Evolutionary conservation across 2,329 filamentous ascomycete genomes (phyloP), one percentile per base, ranked within the genome.

Genomic region (Dothistroma septosporum): DNA sequence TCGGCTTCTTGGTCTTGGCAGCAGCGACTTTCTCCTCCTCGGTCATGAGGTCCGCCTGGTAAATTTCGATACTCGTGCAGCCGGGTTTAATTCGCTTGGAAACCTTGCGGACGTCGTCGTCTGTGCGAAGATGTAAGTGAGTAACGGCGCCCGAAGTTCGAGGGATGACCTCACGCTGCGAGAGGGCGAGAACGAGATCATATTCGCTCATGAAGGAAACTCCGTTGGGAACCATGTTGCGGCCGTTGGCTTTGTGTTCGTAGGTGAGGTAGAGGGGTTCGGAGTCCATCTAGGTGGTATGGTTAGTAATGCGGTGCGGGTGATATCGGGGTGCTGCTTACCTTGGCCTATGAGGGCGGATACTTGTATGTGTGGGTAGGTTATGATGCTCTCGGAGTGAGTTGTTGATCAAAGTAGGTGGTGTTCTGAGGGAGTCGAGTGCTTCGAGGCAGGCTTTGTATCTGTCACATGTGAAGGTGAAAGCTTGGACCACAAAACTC

Each of bases 181-280:
- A 64, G 10, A 66, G 56, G 19, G 44, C 19, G n/a, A 61, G 62
- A 31, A 61, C 47, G 37, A 65, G 21, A 7, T 60, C 63, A 10
- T 56, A 24, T 44, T 66, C 61, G 22, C 48, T 33, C 33, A 65
- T 53, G 21, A 61, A 16, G 6, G 32, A 24, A 24, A 61, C 22
- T 53, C 63, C 65, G 41, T 62, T 55, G 16, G 59, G 63, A 2
- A 65, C 56, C 47, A 65, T 58, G 19, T 62, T 59, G 33, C 56
- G 57, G 7, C 62, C 62, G 19, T 61, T 61, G 48, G 59, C 55
- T 53, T 64, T 64, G 53, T 67, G 59, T 48, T 64, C 65, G 50
- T 60, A 60, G 6, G 58, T 44, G 50, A 65, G 57, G 32, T 44
- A n/a, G 21, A 57, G 16, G 16, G 22, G 5, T 22, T 57, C 35